A percentile compares a stretch with the other conserved stretches of the same genome.
phyloP scores from a whole-genome alignment of 2,329 filamentous ascomycete species.

The Aureobasidium leucospermi region DNA sequence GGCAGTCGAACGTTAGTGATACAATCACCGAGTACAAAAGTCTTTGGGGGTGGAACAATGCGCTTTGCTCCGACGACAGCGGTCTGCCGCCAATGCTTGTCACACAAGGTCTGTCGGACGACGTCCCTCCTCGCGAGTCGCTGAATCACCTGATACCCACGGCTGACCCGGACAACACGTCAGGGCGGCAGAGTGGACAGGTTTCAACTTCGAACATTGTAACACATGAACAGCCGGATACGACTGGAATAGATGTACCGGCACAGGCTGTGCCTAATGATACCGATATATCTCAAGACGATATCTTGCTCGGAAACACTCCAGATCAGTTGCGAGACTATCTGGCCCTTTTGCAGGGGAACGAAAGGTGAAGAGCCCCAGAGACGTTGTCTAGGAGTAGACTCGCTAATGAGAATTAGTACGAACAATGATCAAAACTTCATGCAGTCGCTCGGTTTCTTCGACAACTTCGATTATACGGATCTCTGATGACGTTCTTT shows the following conservation, averaged over 20 bases:
- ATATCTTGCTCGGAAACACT: neutral
- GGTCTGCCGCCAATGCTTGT: neutral
- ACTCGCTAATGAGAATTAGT: neutral
- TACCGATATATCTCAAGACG: neutral
- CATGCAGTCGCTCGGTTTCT: slow-evolving; percentile 3
- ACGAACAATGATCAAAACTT: neutral
- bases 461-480: neutral
- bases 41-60: neutral
- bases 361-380: neutral
- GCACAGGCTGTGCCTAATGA: neutral
- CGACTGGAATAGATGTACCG: neutral
- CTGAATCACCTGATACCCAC: too few species aligned
- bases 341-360: neutral
- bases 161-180: too few species aligned
- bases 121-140: neutral
- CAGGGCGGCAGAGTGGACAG: neutral
- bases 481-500: neutral
- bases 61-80: neutral
- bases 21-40: neutral
- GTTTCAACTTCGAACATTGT: neutral
- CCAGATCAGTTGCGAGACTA: neutral
- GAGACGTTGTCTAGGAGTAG: too few species aligned
- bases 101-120: neutral
- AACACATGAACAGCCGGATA: neutral
- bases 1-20: neutral